Percentiles rank a stretch among this genome's conserved stretches.
phyloP scores from a whole-genome alignment of 495 filamentous ascomycete species.

The Podospora australis region DNA sequence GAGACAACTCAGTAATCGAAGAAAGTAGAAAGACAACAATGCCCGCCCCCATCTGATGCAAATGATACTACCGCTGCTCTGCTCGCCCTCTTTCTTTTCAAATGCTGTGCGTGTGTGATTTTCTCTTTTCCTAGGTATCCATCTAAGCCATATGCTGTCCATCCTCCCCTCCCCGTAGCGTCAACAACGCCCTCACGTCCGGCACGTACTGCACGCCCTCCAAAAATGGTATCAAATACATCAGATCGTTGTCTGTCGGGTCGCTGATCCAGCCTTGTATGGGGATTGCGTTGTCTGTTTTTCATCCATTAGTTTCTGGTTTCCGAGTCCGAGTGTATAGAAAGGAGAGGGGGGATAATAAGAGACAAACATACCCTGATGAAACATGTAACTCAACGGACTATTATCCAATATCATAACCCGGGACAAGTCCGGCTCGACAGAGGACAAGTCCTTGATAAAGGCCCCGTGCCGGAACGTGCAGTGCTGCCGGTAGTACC shows the following conservation, averaged over 20 bases:
- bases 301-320: background rate
- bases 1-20: no score
- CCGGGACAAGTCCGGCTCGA: conserved; percentile 91
- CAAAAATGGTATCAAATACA: conserved; percentile 87
- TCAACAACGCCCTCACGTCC: conserved; percentile 84
- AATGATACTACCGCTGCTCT: conserved; percentile 5
- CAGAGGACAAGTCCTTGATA: conserved; percentile 93
- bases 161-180: conserved; percentile 77
- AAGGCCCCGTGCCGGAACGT: conserved; percentile 91
- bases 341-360: background rate
- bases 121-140: no score
- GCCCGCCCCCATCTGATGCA: no score
- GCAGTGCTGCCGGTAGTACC: conserved; percentile 95
- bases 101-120: no score
- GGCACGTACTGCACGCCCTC: conserved; percentile 94
- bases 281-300: conserved; percentile 82
- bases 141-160: conserved; percentile 46
- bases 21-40: no score
- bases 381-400: conserved; percentile 96
- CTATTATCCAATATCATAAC: conserved; percentile 99
- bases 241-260: conserved; percentile 81
- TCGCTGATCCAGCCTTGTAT: conserved; percentile 92
- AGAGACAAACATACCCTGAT: conserved; percentile 70
- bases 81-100: background rate
- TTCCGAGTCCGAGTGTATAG: background rate